Evolutionary conservation across 805 yeast species (phyloP), one percentile per base, ranked within the genome.

Genomic region (Ogataea thermomethanolica): DNA sequence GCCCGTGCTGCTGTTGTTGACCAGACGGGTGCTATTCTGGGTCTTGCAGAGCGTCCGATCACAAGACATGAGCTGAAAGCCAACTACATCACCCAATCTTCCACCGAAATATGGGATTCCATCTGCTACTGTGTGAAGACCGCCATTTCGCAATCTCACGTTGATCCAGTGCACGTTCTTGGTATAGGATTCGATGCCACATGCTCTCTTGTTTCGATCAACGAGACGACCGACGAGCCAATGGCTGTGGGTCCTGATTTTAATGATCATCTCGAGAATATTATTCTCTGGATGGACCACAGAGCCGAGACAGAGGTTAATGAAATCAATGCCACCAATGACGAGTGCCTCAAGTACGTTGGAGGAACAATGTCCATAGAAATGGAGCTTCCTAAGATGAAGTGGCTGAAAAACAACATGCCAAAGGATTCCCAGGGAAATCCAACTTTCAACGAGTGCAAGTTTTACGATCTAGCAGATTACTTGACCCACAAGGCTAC

Each of bases 161-260:
- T 89, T 29, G 84, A 82, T 29, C 80, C 86, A 1, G 53, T 66
- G 2, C 70, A 71, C 11, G 84, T 93, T 32, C 74, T 74, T 56
- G 98, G 98, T 46, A 79, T 93, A 48, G 97, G 98, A 0, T 93
- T 90, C 53, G 99, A 93, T 64, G 99, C 97, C 22, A 93, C 99
- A 21, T 93, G 99, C 61, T 93, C 98, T 2, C 70, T 93, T 43
- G 96, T 89, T 10, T 96, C 80, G 1, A 69, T 90, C 26, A 73
- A 79, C 45, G 84, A 82, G 49, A 58, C 67, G 5, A 69, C 74
- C 33, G 85, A 84, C 51, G 60, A 69, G 34, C 95, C 96, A 3
- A 73, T 87, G 31, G 87, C 84, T 2, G 98, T 89, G 11, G 99
- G 99, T 8, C 98, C 99, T 1, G 86, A 90, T 58, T 91, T 87